Base-by-base conservation (phyloP, 2,329 filamentous ascomycete species). In the Sclerotinia sclerotiorum region DNA sequence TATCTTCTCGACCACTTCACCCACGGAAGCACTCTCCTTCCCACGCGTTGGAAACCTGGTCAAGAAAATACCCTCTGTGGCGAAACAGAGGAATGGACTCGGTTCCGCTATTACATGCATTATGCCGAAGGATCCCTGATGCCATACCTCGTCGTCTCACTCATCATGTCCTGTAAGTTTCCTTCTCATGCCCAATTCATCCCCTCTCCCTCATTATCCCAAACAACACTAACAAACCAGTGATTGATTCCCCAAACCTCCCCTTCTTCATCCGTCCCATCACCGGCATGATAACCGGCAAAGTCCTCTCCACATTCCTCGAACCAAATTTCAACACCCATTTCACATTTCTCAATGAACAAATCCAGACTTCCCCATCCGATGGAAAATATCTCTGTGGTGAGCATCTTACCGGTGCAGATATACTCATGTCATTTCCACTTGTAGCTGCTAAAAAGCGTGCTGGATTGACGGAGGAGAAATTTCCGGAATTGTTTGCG, bases 71-170 rank as follows among this genome's bases (percentile, higher is more conserved):
- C 84, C 73, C 71, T 87, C 15, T 84, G 84, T 21, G 86, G 87
- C 32, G 86, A 89, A 81, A 88, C 85, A 42, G 84, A 88, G 75
- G 82, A 81, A 69, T 88, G 83, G 82, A 77, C 87, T 78, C 82
- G 86, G 62, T 87, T 84, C 77, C 82, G 84, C 76, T 91, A 92
- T 77, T 87, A 87, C 73, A 86, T 97, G 83, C 90, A 97, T 78
- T 97, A 94, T 79, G 84, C 87, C 6, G 94, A 97, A 80, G 94
- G 94, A 15, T 92, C 87, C 70, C 80, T 97, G 70, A 95, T 96
- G 89, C 85, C 87, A 0, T 81, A 88, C 60, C 78, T 95, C 71
- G 79, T 94, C 0, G 79, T 92, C 70, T 80, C 83, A 19, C 76
- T 95, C 21, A 80, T 97, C 35, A 81, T 90, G 17, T 76, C 75